These are phyloP conservation scores for Solanum phureja DNA, from an alignment of 257 asterid genomes.

Conservation along the genomic window DNA sequence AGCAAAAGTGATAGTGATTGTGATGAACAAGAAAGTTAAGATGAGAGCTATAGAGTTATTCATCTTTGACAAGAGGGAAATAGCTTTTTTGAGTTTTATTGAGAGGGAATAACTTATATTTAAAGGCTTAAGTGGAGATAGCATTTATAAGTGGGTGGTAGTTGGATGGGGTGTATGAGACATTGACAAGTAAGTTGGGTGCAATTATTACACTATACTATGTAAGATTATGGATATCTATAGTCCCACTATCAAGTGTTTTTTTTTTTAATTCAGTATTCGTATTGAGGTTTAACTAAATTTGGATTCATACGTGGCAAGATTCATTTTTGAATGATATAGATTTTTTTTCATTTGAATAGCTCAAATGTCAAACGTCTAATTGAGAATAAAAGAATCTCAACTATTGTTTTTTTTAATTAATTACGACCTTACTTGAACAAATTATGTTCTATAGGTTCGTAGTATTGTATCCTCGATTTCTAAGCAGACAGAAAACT, in stretches of 20 bases:
- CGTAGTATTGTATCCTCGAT: too few relatives aligned
- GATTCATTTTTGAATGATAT: neutral
- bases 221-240: neutral
- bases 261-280: too few relatives aligned
- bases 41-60: constrained; percentile 23
- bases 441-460: too few relatives aligned
- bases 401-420: neutral
- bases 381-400: neutral
- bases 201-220: neutral
- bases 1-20: constrained; percentile 24
- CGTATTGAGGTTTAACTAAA: neutral
- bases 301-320: rapidly evolving
- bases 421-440: too few relatives aligned
- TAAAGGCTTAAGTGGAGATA: neutral
- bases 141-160: constrained; percentile 28
- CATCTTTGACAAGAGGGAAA: neutral
- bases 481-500: too few relatives aligned
- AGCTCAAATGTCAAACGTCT: neutral
- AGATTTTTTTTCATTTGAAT: neutral
- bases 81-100: neutral
- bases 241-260: neutral
- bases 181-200: neutral
- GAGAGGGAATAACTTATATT: neutral
- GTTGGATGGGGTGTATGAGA: constrained; percentile 14
- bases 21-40: constrained; percentile 15